Conservation (phyloP, 2,329 filamentous ascomycete species). For the Diaporthe batatas region DNA sequence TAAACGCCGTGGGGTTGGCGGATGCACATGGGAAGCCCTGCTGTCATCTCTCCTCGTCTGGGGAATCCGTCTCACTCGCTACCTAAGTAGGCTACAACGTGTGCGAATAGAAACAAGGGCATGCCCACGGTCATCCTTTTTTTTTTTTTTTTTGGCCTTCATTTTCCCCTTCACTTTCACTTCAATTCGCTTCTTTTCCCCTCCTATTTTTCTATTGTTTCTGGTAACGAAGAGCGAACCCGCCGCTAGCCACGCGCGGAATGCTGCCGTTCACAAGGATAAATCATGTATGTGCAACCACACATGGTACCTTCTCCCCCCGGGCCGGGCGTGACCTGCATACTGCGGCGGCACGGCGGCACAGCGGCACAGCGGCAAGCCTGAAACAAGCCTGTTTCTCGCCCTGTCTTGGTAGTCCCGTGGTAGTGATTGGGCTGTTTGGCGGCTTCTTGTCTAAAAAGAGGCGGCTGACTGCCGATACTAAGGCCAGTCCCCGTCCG, state of each 20-base stretch:
- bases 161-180: too few relatives aligned
- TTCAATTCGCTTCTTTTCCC: too few relatives aligned
- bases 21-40: background rate
- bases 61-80: background rate
- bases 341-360: background rate
- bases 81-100: background rate
- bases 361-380: constrained; percentile 1
- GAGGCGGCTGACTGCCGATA: background rate
- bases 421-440: constrained; percentile 13
- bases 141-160: too few relatives aligned
- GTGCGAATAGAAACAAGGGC: too few relatives aligned
- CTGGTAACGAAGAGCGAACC: too few relatives aligned
- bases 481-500: background rate
- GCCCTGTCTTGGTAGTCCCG: too few relatives aligned
- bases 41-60: background rate
- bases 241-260: too few relatives aligned
- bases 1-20: too few relatives aligned
- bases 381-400: background rate
- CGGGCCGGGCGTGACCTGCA: background rate
- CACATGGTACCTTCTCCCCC: background rate
- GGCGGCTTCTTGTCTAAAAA: background rate
- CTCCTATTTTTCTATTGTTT: too few relatives aligned
- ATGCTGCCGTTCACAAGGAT: background rate
- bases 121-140: too few relatives aligned
- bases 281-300: background rate